These are phyloP conservation scores for Chaetomium fimeti DNA, from an alignment of 495 filamentous ascomycete species.

Conservation along the genomic window DNA sequence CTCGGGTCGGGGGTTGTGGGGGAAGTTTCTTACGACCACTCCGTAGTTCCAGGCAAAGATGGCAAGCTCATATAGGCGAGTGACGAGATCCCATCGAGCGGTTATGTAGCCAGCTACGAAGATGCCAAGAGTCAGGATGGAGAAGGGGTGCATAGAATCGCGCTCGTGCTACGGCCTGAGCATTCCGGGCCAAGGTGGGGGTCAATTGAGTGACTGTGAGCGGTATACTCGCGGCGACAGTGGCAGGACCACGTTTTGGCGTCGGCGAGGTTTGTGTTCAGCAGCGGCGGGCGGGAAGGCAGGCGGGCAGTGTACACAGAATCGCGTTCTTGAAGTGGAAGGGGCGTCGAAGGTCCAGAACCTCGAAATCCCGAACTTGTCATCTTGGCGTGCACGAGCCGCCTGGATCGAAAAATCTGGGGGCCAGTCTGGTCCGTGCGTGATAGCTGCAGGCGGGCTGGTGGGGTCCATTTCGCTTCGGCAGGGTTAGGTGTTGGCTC, in stretches of 20 bases:
- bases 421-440: too few relatives aligned
- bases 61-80: conserved; percentile 88
- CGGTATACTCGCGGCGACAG: background rate
- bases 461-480: too few relatives aligned
- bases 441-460: too few relatives aligned
- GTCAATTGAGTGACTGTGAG: background rate
- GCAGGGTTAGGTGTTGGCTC: too few relatives aligned
- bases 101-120: conserved; percentile 99
- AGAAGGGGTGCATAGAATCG: conserved; percentile 92
- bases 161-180: conserved; percentile 30
- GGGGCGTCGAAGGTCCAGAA: background rate
- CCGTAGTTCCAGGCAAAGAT: conserved; percentile 98
- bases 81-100: conserved; percentile 96
- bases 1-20: background rate
- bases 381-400: background rate
- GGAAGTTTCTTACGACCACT: conserved; percentile 71
- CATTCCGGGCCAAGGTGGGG: conserved; percentile 30
- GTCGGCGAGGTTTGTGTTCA: background rate
- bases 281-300: too few relatives aligned
- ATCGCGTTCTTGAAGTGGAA: background rate
- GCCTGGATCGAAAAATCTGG: background rate
- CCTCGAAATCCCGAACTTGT: background rate
- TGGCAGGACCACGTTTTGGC: background rate
- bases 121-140: conserved; percentile 87
- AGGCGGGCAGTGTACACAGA: background rate